Evolutionary conservation across 768 basidiomycete genomes (phyloP).

Genomic region (Lanmaoa rubissima): DNA sequence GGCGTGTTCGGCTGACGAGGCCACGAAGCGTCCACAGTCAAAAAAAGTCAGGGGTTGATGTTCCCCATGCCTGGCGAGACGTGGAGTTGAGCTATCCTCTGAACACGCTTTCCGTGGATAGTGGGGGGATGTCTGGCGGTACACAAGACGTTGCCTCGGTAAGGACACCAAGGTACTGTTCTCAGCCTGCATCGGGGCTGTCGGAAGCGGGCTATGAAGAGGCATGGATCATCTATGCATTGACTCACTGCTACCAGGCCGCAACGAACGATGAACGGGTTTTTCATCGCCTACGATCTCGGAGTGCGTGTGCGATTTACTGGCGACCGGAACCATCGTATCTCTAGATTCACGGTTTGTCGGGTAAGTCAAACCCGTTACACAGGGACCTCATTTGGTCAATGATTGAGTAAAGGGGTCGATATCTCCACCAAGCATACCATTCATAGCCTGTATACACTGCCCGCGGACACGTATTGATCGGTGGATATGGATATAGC

Average conservation of each 20-base stretch:
- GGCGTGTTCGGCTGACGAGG: no score
- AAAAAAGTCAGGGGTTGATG: no score
- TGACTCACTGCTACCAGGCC: background rate
- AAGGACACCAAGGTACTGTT: background rate
- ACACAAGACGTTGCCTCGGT: background rate
- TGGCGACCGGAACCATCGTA: background rate
- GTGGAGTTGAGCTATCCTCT: background rate
- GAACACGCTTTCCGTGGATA: background rate
- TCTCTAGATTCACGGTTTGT: background rate
- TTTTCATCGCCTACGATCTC: background rate
- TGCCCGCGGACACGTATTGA: background rate
- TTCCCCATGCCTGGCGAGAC: background rate
- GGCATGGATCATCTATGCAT: background rate
- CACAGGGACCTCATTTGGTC: background rate
- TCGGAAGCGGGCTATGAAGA: background rate
- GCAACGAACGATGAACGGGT: background rate
- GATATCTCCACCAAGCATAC: background rate
- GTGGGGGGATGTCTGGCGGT: background rate
- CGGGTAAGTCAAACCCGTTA: background rate
- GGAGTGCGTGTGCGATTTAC: background rate
- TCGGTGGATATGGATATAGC: background rate
- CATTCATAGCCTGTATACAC: background rate
- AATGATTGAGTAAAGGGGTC: background rate
- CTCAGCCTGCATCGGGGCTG: background rate
- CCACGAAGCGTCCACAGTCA: background rate